Percentiles rank a stretch among this genome's conserved stretches.
Evolutionary conservation across 208 protist species (phyloP).

Genomic region (Acanthamoeba sp.): DNA sequence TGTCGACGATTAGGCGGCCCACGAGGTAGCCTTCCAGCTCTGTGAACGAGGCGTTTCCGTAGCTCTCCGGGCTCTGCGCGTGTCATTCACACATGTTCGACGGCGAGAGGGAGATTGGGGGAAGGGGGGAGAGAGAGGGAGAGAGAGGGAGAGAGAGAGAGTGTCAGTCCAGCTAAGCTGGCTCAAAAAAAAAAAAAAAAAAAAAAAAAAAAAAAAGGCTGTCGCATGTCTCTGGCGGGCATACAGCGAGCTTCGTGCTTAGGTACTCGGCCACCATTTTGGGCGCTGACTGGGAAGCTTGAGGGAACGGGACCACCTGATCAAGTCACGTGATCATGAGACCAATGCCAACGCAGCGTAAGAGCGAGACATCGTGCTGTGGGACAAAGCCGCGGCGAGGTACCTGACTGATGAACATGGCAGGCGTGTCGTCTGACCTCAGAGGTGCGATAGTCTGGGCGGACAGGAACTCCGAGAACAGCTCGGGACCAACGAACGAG

Average conservation of each 20-base stretch:
- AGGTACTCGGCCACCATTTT: not conserved
- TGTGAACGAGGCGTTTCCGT: not conserved
- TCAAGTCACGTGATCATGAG: not conserved
- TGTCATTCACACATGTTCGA: too few relatives aligned
- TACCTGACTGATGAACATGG: conserved; percentile 52
- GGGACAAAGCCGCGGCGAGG: too few relatives aligned
- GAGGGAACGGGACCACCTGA: conserved; percentile 10
- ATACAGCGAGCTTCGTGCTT: not conserved
- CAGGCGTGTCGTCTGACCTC: not conserved
- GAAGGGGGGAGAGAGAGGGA: too few relatives aligned
- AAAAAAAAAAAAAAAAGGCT: not conserved
- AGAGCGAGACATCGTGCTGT: too few relatives aligned
- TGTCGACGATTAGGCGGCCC: not conserved
- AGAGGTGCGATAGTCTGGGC: not conserved
- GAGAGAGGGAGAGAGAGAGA: too few relatives aligned
- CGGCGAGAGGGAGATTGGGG: too few relatives aligned
- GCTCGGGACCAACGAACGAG: conserved; percentile 30
- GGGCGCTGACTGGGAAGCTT: not conserved
- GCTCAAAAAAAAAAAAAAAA: not conserved
- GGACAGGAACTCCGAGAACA: not conserved
- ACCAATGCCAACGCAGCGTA: not conserved
- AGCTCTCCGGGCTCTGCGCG: not conserved
- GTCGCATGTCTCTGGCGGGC: not conserved
- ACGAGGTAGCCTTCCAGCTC: conserved; percentile 47
- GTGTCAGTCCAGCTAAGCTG: too few relatives aligned